phyloP scores from a whole-genome alignment of 2,329 filamentous ascomycete species.

The Westerdykella sp. region DNA sequence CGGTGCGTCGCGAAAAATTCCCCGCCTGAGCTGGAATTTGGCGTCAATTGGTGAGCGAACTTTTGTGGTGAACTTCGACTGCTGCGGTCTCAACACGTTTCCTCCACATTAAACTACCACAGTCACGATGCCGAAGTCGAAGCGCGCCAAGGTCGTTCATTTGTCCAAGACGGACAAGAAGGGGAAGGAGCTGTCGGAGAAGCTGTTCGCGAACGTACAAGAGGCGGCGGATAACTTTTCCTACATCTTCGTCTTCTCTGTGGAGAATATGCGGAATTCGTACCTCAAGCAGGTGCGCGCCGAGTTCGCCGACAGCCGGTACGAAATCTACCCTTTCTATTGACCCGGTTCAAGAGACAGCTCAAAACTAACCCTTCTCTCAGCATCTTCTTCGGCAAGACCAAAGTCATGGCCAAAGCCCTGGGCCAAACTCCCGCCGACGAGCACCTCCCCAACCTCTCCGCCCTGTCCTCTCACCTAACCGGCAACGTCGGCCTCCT shows the following conservation, averaged over 20 bases:
- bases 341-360: neutral
- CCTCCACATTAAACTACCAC: neutral
- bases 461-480: slow-evolving; percentile 63
- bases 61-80: slow-evolving; percentile 13
- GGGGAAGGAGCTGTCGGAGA: slow-evolving; percentile 80
- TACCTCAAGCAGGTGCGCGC: slow-evolving; percentile 86
- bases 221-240: slow-evolving; percentile 78
- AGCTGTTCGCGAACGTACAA: slow-evolving; percentile 82
- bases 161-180: slow-evolving; percentile 91
- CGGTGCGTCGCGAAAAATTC: slow-evolving; percentile 28
- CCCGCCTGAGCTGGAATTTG: slow-evolving; percentile 17
- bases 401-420: slow-evolving; percentile 96
- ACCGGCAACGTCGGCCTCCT: slow-evolving; percentile 81
- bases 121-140: slow-evolving; percentile 84
- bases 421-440: slow-evolving; percentile 73
- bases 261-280: slow-evolving; percentile 98
- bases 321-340: slow-evolving; percentile 29
- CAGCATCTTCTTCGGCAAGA: slow-evolving; percentile 97
- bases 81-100: too few relatives aligned
- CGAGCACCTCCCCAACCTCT: slow-evolving; percentile 72
- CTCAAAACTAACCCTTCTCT: slow-evolving; percentile 10
- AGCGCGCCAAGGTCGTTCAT: slow-evolving; percentile 82
- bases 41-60: slow-evolving; percentile 14
- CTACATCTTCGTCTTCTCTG: slow-evolving; percentile 85
- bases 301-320: slow-evolving; percentile 81